Percentiles rank a stretch among this genome's conserved stretches.
Conservation (phyloP, 441 rosid species). For the Metrosideros polymorpha region DNA sequence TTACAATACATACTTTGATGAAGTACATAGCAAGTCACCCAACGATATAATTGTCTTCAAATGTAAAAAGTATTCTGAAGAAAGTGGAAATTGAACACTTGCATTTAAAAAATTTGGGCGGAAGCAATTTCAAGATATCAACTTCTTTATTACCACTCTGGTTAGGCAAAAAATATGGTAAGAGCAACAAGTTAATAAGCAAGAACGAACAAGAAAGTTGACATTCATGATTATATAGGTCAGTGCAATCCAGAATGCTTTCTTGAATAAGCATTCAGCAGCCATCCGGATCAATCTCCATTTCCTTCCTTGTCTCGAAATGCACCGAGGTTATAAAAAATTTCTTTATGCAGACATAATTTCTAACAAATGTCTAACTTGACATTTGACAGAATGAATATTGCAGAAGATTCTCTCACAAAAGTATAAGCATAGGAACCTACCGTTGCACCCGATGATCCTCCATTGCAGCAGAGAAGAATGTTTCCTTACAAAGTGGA, state of each 20-base stretch:
- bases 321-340: neutral
- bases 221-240: neutral
- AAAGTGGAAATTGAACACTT: neutral
- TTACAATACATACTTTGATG: neutral
- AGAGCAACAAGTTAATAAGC: neutral
- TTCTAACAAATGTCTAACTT: neutral
- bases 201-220: neutral
- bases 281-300: neutral
- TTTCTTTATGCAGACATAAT: neutral
- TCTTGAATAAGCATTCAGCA: neutral
- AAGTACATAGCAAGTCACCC: neutral
- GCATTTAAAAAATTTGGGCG: neutral
- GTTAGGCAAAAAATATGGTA: neutral
- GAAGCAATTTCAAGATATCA: neutral
- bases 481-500: slow-evolving; percentile 78
- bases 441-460: slow-evolving; percentile 64
- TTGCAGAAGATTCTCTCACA: neutral
- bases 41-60: neutral
- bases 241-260: neutral
- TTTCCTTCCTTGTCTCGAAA: neutral
- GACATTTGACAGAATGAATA: neutral
- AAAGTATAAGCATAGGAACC: slow-evolving; percentile 3
- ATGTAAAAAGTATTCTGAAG: neutral
- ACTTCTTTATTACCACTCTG: neutral
- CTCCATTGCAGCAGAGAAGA: slow-evolving; percentile 71